Evolutionary conservation across 2,329 filamentous ascomycete species (phyloP), one percentile per base, ranked within the genome.

Genomic region (Fusarium protoensiforme): DNA sequence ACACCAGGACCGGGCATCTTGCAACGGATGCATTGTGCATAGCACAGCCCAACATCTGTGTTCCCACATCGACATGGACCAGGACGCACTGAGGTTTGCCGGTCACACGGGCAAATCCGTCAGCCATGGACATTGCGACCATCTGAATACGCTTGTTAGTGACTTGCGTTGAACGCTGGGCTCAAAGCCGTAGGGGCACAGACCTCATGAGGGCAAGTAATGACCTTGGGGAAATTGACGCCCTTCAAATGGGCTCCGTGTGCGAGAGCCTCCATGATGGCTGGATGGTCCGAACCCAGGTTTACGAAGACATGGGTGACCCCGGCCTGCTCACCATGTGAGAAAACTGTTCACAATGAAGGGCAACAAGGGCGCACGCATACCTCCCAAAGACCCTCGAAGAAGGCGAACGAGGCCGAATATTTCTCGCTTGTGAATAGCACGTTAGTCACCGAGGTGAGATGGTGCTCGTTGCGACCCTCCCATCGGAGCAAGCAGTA

Each of bases 61-160:
- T 95, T 27, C 93, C 93, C 20, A 95, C 93, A 72, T 95, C 93
- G 69, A 95, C 93, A 78, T 95, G 93, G 2, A 95, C 89, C 68
- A 95, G 91, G 11, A 95, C 93, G 69, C 89, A 92, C 82, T 95
- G 93, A 1, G 92, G 92, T 75, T 92, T 89, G 59, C 89, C 89
- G 5, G 91, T 93, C 22, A 93, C 81, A 41, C 92, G 88, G 36
- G 93, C 92, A 78, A 93, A 94, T 61, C 93, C 93, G 79, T 95
- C 93, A 14, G 93, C 93, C 91, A 94, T 93, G 67, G 92, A 94
- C 74, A 95, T 87, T 39, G 93, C 93, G 7, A 95, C 93, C 92
- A 95, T 95, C 90, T 94, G 70, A 5, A 11, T 18, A 31, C 14
- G 4, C 18, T 14, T 33, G 27, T 54, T 22, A 54, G 51, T 35